Conservation (phyloP, 2,329 filamentous ascomycete genomes). For the Periconia sp. region DNA sequence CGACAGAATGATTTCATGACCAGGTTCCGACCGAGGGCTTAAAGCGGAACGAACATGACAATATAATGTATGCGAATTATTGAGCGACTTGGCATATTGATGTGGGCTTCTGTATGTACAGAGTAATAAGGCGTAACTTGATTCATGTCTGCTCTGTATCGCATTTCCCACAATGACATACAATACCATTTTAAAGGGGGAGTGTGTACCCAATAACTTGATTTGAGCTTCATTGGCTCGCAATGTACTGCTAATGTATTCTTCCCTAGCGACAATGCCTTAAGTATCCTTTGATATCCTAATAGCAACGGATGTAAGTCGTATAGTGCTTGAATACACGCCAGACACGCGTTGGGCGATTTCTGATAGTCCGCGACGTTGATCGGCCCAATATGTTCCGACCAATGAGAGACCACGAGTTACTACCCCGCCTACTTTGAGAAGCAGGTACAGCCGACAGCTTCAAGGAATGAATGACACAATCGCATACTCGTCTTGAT, state of each 20-base stretch:
- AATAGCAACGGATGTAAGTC: neutral
- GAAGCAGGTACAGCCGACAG: slow-evolving; percentile 4
- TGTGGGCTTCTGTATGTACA: neutral
- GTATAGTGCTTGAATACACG: slow-evolving; percentile 1
- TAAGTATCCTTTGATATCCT: slow-evolving; percentile 10
- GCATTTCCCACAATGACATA: no score
- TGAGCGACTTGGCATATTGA: neutral
- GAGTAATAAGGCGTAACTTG: no score
- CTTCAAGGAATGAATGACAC: neutral
- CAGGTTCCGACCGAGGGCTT: slow-evolving; percentile 43
- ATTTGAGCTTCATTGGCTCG: neutral
- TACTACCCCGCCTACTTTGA: slow-evolving; percentile 7
- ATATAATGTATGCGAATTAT: neutral
- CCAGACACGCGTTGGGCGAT: neutral
- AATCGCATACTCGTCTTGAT: neutral
- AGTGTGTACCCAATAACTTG: no score
- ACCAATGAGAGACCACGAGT: slow-evolving; percentile 2
- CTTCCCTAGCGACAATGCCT: neutral
- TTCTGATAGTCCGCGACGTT: neutral
- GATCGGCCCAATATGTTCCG: neutral
- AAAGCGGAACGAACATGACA: neutral
- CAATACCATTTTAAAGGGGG: no score
- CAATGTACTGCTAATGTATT: neutral
- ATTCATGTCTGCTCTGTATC: no score
- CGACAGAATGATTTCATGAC: slow-evolving; percentile 53